Percentiles rank a stretch among this genome's conserved stretches.
phyloP scores from a whole-genome alignment of 1,284 basidiomycete genomes.

The Leccinum fallax region DNA sequence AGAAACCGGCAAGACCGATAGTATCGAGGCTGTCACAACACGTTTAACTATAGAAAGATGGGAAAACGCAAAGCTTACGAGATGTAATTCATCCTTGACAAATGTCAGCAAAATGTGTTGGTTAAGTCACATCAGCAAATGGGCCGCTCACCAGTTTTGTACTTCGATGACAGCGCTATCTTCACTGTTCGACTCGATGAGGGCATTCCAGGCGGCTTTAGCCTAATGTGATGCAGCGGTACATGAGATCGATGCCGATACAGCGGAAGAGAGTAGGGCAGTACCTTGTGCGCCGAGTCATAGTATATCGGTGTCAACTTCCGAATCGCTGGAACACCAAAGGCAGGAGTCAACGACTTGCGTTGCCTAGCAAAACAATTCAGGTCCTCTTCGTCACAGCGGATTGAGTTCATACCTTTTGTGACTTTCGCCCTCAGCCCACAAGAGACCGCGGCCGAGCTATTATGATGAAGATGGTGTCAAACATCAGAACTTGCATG shows the following conservation, averaged over 20 bases:
- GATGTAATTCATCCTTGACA: slow-evolving; percentile 1
- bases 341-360: not conserved
- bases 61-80: not conserved
- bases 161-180: not conserved
- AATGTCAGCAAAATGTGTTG: not conserved
- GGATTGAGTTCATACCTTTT: not conserved
- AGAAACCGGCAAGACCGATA: no score
- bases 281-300: not conserved
- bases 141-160: not conserved
- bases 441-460: not conserved
- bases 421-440: not conserved
- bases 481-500: not conserved
- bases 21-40: not conserved
- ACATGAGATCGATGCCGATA: not conserved
- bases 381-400: not conserved
- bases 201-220: not conserved
- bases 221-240: not conserved
- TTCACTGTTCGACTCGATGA: not conserved
- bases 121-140: not conserved
- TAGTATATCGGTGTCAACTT: not conserved
- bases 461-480: not conserved
- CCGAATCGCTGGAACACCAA: not conserved
- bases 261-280: not conserved
- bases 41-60: not conserved
- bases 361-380: not conserved